A percentile compares a stretch with the other conserved stretches of the same genome.
These are phyloP conservation scores for Sechiopsis laciniata DNA, from an alignment of 306 rosid species.

Conservation along the genomic window DNA sequence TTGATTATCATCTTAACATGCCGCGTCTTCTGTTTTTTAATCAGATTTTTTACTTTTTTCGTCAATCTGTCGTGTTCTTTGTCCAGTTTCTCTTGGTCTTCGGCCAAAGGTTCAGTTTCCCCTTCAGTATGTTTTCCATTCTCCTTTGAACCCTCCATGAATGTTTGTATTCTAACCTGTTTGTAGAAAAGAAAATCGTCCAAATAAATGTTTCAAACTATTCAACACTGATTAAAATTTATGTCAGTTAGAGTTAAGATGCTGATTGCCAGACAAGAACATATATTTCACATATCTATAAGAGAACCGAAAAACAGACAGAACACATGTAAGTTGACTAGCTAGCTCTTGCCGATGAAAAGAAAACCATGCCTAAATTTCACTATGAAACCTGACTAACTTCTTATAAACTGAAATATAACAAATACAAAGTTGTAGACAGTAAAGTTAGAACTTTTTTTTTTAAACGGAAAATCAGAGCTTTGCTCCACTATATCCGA, in stretches of 20 bases:
- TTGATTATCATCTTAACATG: constrained; percentile 52
- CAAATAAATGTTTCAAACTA: neutral
- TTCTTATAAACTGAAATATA: neutral
- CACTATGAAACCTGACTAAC: neutral
- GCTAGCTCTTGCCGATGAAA: neutral
- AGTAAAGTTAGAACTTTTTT: neutral
- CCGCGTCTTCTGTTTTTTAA: constrained; percentile 55
- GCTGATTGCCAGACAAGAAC: constrained; percentile 2
- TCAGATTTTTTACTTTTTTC: constrained; percentile 47
- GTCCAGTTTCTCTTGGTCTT: constrained; percentile 26
- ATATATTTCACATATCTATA: neutral
- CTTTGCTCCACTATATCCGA: too few species aligned
- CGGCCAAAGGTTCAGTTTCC: constrained; percentile 32
- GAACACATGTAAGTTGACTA: neutral
- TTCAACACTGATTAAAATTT: neutral
- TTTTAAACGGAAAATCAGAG: too few species aligned
- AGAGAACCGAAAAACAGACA: neutral
- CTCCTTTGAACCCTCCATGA: constrained; percentile 53
- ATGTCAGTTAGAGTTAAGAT: neutral
- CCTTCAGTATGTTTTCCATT: constrained; percentile 30
- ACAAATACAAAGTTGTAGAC: neutral
- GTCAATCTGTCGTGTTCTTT: constrained; percentile 35
- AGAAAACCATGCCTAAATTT: neutral
- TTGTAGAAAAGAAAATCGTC: constrained; percentile 22
- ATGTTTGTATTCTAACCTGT: constrained; percentile 64